phyloP scores from a whole-genome alignment of 1,284 basidiomycete genomes.

The Austroboletus niveus region DNA sequence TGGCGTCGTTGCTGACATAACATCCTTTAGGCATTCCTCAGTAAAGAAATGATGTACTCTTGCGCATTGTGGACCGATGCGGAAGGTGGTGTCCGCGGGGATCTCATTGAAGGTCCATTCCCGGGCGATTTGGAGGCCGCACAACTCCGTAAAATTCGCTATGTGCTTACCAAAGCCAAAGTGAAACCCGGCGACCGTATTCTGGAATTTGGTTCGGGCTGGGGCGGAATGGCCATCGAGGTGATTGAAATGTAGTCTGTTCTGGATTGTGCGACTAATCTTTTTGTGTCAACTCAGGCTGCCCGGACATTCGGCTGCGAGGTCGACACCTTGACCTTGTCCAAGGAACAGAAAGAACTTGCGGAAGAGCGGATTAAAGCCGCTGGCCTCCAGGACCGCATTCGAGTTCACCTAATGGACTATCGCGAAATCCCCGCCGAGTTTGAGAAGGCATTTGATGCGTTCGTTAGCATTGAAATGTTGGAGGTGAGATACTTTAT shows the following conservation, averaged over 20 bases:
- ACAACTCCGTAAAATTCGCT: constrained; percentile 76
- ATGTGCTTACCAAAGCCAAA: constrained; percentile 75
- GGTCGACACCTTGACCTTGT: constrained; percentile 87
- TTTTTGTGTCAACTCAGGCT: constrained; percentile 43
- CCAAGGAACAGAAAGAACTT: constrained; percentile 80
- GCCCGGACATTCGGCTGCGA: constrained; percentile 70
- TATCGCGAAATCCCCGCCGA: constrained; percentile 78
- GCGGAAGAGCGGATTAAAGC: constrained; percentile 79
- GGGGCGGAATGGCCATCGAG: constrained; percentile 90
- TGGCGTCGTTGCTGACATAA: constrained; percentile 28
- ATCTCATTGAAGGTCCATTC: constrained; percentile 48
- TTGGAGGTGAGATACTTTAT: constrained; percentile 57
- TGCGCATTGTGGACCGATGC: constrained; percentile 77
- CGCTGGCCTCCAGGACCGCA: constrained; percentile 67
- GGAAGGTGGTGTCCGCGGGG: constrained; percentile 71
- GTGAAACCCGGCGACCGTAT: constrained; percentile 77
- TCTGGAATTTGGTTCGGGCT: constrained; percentile 90
- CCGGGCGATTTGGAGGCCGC: constrained; percentile 76
- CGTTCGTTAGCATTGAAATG: constrained; percentile 91
- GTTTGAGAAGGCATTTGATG: constrained; percentile 81
- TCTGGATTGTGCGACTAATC: constrained; percentile 4
- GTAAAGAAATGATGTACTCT: constrained; percentile 91
- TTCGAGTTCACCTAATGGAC: constrained; percentile 85
- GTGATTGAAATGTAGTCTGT: constrained; percentile 35
- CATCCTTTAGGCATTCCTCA: constrained; percentile 67